Base-by-base conservation (phyloP, 148 eudicot species). In the Nepenthes mirabilis region DNA sequence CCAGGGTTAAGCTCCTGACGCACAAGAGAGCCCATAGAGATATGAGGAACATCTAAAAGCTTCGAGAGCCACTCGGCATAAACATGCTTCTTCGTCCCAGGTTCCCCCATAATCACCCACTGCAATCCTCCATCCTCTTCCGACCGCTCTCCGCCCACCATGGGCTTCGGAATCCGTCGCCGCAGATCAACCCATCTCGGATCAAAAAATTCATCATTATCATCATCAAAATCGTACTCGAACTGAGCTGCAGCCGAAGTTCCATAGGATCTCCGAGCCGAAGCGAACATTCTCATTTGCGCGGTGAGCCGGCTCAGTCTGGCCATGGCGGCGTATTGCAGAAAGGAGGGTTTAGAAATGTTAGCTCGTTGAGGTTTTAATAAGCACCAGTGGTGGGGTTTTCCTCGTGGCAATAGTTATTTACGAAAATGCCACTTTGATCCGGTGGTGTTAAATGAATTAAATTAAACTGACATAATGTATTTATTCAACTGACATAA, bases 61-160 rank as follows among this genome's bases (percentile, higher is more conserved):
- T 83, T 74, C 47, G 98, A 80, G 2, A 91, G 77, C 67, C 73
- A 64, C 43, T 78, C 72, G 37, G 98, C 98, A 65, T 88, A 91
- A 43, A 88, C 79, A 72, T 82, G 86, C 60, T 79, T 75, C 70
- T 76, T 78, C 37, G 85, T 74, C 52, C 80, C 74, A 9, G 93
- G 95, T 57, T 91, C 90, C 1, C 95, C 97, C 66, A 91, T 73
- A 6, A 91, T 70, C 51, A 88, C 86, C 97, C 97, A 91, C 70
- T 87, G 93, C 33, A 88, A 87, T 4, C 96, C 93, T 59, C 97
- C 83, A 40, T 68, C 71, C 33, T 34, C 85, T 89, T 54, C 59
- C 78, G 43, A 35, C 11, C 35, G 13, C 34, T 13, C 40, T 33
- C 37, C 36, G 49, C 33, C 67, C 33, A 51, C 48, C 66, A 35